phyloP scores from a whole-genome alignment of 139 green algal genomes.

The Microglena sp. region DNA sequence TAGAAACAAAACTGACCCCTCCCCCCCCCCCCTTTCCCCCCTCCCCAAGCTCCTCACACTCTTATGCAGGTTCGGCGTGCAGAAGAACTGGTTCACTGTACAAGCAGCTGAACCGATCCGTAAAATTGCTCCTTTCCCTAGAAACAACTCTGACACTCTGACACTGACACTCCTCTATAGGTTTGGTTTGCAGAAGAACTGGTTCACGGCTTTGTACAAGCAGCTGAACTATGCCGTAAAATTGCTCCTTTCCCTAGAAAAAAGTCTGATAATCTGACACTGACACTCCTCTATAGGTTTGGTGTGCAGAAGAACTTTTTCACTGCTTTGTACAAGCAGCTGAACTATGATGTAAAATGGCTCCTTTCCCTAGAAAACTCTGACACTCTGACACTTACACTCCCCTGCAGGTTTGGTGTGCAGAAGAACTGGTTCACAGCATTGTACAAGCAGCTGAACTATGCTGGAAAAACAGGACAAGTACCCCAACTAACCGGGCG shows the following conservation, averaged over 20 bases:
- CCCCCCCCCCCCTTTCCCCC: too few species aligned
- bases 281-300: too few species aligned
- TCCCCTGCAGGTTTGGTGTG: conserved; percentile 3
- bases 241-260: too few species aligned
- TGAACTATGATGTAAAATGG: conserved; percentile 20
- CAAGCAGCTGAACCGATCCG: conserved; percentile 32
- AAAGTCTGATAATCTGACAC: too few species aligned
- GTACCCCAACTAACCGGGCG: conserved; percentile 10
- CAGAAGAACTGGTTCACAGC: conserved; percentile 23
- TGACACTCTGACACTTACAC: too few species aligned
- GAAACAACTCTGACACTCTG: too few species aligned
- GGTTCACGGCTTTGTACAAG: conserved; percentile 27
- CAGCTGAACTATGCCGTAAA: conserved; percentile 32
- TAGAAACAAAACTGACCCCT: too few species aligned
- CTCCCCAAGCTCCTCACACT: too few species aligned
- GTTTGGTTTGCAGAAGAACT: conserved; percentile 14
- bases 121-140: too few species aligned
- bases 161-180: too few species aligned
- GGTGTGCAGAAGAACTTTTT: conserved; percentile 20
- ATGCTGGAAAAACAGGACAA: conserved; percentile 14
- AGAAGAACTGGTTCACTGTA: conserved; percentile 26
- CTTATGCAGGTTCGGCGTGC: conserved; percentile 8
- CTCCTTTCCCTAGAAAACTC: too few species aligned
- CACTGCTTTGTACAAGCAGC: conserved; percentile 27
- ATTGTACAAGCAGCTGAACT: conserved; percentile 29